Conservation (phyloP, 2,329 filamentous ascomycete genomes). For the Simplicillium aogashimaense region DNA sequence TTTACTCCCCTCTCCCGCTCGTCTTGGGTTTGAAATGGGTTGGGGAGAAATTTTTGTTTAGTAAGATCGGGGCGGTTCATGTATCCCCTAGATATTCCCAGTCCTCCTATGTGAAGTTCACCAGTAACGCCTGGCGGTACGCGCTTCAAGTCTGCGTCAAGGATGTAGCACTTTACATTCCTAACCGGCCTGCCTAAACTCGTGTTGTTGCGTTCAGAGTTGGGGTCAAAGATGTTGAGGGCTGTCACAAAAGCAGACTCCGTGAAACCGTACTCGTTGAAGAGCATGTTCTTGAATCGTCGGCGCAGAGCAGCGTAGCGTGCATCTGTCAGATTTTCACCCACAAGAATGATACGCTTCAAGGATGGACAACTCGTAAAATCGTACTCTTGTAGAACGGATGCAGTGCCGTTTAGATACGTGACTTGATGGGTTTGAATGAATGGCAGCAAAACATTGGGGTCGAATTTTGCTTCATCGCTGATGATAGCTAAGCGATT, state of each 20-base stretch:
- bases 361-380: background rate
- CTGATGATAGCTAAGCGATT: too few relatives aligned
- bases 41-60: background rate
- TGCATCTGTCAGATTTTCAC: constrained; percentile 1
- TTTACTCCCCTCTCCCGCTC: background rate
- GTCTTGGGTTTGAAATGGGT: constrained; percentile 1
- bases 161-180: background rate
- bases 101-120: background rate
- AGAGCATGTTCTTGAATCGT: background rate
- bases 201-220: background rate
- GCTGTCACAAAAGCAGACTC: constrained; percentile 2
- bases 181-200: background rate
- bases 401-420: constrained; percentile 1
- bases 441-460: constrained; percentile 1
- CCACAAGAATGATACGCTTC: constrained; percentile 1
- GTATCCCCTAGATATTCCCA: background rate
- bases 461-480: constrained; percentile 1
- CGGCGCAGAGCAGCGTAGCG: background rate
- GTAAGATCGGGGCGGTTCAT: background rate
- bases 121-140: background rate
- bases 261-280: constrained; percentile 1
- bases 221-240: background rate
- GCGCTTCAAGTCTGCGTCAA: background rate
- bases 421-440: constrained; percentile 2
- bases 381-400: constrained; percentile 4